Evolutionary conservation across 2,329 filamentous ascomycete species (phyloP), one percentile per base, ranked within the genome.

Genomic region (Xenosphaeropsis pyriputrescens): DNA sequence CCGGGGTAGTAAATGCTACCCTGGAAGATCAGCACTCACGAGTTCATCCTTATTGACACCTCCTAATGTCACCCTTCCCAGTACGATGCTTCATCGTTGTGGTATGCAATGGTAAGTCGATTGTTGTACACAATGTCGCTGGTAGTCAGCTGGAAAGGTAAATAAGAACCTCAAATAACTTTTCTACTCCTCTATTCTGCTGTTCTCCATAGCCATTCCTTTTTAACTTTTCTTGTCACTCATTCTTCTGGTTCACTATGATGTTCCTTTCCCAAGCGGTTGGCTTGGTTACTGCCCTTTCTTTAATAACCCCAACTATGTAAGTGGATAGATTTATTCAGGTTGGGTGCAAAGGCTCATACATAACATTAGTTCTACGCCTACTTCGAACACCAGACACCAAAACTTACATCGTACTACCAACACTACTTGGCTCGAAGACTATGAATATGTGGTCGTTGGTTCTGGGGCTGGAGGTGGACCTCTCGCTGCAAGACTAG

Each of bases 361-460:
- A 9, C 12, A 26, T 26, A 9, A 9, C 4, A 26, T 26, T 9
- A 26, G 22, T 9, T 5, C 22, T 26, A 26, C 22, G 12, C 22
- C 22, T 26, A 26, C 22, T 9, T 6, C 22, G 12, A 6, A 26
- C 22, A 26, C 22, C 4, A 5, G 12, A 6, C 22, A 26, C 8
- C 22, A 26, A 9, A 26, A 26, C 12, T 11, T 26, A 11, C 22
- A 26, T 11, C 22, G 16, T 15, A 32, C 6, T 15, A 32, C 30
- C 9, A 17, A 14, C 30, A 32, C 30, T 8, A 15, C 30, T 7
- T 32, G 30, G 30, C 30, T 32, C 9, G 30, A 32, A 17, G 30
- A 32, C 9, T 71, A 71, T 54, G 68, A 72, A 40, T 72, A 70
- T 52, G 58, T 72, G 12, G 58, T 72, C 13, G 64, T 72, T 17